phyloP scores from a whole-genome alignment of 73 alveolate genomes.

The Uronychia binucleata region DNA sequence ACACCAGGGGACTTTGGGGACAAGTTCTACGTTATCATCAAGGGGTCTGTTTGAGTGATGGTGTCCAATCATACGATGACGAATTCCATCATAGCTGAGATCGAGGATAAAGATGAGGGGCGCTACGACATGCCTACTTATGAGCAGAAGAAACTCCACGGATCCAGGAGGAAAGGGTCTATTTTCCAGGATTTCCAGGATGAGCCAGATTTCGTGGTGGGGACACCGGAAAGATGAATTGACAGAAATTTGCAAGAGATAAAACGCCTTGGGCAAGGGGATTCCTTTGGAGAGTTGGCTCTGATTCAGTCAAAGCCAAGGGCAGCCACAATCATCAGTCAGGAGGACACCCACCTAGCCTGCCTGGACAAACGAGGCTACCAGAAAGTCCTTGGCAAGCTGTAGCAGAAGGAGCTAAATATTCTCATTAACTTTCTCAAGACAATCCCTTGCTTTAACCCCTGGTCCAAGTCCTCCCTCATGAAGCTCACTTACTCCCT shows the following conservation, averaged over 20 bases:
- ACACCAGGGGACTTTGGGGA: background rate
- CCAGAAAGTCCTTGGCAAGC: background rate
- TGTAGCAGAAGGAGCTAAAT: background rate
- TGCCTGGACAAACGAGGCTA: background rate
- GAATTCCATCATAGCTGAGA: too few species aligned
- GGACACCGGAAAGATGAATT: background rate
- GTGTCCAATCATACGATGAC: too few species aligned
- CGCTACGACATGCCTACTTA: too few species aligned
- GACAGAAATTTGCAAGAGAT: background rate
- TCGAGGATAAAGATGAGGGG: too few species aligned
- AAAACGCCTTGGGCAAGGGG: background rate
- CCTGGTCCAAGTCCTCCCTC: conserved; percentile 11
- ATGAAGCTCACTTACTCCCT: conserved; percentile 5
- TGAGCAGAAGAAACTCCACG: too few species aligned
- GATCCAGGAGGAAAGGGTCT: too few species aligned
- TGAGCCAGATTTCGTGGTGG: too few species aligned
- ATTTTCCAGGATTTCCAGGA: too few species aligned
- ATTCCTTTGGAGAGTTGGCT: background rate
- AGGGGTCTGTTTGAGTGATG: background rate
- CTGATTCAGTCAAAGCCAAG: background rate
- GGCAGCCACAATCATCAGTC: background rate
- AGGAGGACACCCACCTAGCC: background rate
- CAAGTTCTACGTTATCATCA: background rate
- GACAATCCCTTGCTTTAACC: conserved; percentile 11
- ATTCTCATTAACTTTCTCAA: background rate